Conservation (phyloP, 306 rosid species). For the Begonia masoniana region DNA sequence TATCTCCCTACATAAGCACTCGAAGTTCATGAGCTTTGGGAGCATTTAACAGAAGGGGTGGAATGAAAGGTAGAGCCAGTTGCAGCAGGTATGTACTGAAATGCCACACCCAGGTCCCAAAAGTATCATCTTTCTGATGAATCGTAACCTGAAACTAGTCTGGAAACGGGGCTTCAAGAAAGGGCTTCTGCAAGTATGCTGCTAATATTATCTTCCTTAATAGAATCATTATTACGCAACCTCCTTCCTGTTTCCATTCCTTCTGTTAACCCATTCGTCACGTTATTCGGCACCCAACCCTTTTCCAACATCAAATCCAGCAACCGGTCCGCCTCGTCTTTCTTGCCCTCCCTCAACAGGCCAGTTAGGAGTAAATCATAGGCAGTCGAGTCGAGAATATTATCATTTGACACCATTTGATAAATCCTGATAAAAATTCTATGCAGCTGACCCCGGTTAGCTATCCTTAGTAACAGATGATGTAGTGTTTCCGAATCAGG, state of each 20-base stretch:
- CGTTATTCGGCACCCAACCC: slow-evolving; percentile 78
- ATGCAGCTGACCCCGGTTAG: slow-evolving; percentile 34
- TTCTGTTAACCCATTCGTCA: slow-evolving; percentile 48
- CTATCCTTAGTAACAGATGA: slow-evolving; percentile 37
- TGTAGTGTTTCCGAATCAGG: slow-evolving; percentile 52
- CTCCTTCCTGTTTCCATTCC: slow-evolving; percentile 18
- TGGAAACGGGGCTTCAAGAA: not conserved
- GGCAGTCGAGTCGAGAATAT: slow-evolving; percentile 28
- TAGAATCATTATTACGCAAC: slow-evolving; percentile 14
- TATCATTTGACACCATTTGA: slow-evolving; percentile 21
- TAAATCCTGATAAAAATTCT: slow-evolving; percentile 36
- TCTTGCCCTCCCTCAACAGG: slow-evolving; percentile 69
- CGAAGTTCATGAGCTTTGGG: too few species aligned
- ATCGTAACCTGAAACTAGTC: too few species aligned
- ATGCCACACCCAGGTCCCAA: too few species aligned
- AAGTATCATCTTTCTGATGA: too few species aligned
- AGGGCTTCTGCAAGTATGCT: slow-evolving; percentile 65
- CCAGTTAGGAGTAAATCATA: slow-evolving; percentile 53
- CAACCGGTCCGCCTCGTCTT: slow-evolving; percentile 30
- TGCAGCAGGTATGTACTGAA: too few species aligned
- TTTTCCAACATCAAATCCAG: slow-evolving; percentile 75
- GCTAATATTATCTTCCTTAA: slow-evolving; percentile 49
- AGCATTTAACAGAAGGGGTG: too few species aligned
- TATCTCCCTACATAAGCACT: too few species aligned
- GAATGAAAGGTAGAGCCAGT: too few species aligned